Evolutionary conservation across 148 eudicot species (phyloP).

Genomic region (Suaeda aralocaspica): DNA sequence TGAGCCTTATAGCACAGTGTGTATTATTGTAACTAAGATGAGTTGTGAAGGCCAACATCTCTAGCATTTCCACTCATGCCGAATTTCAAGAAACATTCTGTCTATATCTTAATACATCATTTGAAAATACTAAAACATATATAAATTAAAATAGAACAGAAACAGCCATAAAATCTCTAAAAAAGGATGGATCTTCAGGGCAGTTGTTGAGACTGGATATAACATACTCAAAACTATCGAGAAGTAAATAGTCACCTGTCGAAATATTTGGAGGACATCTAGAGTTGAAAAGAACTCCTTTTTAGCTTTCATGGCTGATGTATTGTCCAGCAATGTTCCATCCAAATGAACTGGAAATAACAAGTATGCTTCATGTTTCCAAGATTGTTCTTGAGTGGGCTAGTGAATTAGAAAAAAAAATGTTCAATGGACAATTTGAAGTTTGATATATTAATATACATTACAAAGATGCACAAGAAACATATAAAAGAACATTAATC

Average conservation of each 20-base stretch:
- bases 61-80: not conserved
- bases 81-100: not conserved
- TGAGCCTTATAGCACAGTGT: not conserved
- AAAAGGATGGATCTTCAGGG: not conserved
- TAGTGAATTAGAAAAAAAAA: conserved; percentile 22
- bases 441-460: not conserved
- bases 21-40: not conserved
- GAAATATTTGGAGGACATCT: conserved; percentile 83
- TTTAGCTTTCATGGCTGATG: conserved; percentile 59
- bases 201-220: not conserved
- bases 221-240: not conserved
- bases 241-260: conserved; percentile 49
- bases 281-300: conserved; percentile 78
- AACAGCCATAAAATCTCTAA: not conserved
- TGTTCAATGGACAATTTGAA: not conserved
- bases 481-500: not conserved
- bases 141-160: not conserved
- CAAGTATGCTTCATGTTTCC: conserved; percentile 94
- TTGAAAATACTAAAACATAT: not conserved
- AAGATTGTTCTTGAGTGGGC: conserved; percentile 70
- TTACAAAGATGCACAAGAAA: not conserved
- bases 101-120: not conserved
- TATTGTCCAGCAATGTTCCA: conserved; percentile 74
- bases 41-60: not conserved
- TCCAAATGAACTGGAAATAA: conserved; percentile 86